Evolutionary conservation across 768 basidiomycete genomes (phyloP).

Genomic region (Leucocoprinus leucothites): DNA sequence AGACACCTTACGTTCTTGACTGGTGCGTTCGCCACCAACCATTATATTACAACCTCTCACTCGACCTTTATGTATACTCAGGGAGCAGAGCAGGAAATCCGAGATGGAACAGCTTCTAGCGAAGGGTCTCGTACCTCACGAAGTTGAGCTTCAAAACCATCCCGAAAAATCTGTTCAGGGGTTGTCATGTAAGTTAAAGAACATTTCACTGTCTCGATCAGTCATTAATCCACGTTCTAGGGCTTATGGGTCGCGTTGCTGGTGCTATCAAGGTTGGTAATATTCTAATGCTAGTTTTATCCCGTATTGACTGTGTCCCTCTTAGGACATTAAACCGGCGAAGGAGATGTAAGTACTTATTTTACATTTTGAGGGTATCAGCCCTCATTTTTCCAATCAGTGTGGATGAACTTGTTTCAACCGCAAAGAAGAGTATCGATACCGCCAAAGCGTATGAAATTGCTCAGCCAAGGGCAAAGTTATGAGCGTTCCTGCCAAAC

Average conservation of each 20-base stretch:
- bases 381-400: slow-evolving; percentile 30
- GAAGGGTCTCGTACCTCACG: slow-evolving; percentile 72
- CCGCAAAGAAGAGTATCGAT: slow-evolving; percentile 58
- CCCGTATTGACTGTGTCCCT: slow-evolving; percentile 53
- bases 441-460: slow-evolving; percentile 38
- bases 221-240: slow-evolving; percentile 27
- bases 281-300: slow-evolving; percentile 45
- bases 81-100: slow-evolving; percentile 58
- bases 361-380: slow-evolving; percentile 12
- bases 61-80: slow-evolving; percentile 17
- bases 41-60: neutral
- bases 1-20: slow-evolving; percentile 73
- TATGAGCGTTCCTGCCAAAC: slow-evolving; percentile 28
- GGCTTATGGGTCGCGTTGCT: slow-evolving; percentile 79
- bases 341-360: slow-evolving; percentile 67
- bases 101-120: slow-evolving; percentile 60
- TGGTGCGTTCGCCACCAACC: slow-evolving; percentile 42
- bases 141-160: slow-evolving; percentile 63
- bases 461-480: slow-evolving; percentile 39
- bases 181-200: slow-evolving; percentile 48
- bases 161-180: slow-evolving; percentile 66
- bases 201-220: neutral
- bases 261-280: slow-evolving; percentile 48
- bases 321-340: slow-evolving; percentile 74
- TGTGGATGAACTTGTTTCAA: slow-evolving; percentile 78